A percentile compares a stretch with the other conserved stretches of the same genome.
Evolutionary conservation across 2,329 filamentous ascomycete genomes (phyloP).

Genomic region (Capronia coronata): DNA sequence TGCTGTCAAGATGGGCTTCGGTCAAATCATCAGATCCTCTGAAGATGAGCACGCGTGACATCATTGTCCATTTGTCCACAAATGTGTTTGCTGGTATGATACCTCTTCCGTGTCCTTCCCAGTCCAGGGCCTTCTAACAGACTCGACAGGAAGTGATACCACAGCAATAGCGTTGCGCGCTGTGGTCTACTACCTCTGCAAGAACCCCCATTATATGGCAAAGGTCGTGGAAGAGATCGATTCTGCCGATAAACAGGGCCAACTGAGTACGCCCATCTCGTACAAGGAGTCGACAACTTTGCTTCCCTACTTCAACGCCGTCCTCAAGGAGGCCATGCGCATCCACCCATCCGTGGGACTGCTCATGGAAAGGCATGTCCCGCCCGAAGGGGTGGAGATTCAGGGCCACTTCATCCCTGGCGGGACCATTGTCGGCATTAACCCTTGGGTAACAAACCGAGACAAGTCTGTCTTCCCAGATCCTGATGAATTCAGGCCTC

Average conservation of each 20-base stretch:
- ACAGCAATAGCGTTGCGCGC: constrained; percentile 24
- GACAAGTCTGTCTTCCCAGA: constrained; percentile 20
- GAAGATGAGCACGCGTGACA: constrained; percentile 31
- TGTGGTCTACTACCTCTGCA: constrained; percentile 68
- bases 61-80: constrained; percentile 30
- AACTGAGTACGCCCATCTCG: constrained; percentile 19
- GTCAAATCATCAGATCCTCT: constrained; percentile 30
- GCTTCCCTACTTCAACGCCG: constrained; percentile 19
- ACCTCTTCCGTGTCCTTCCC: background rate
- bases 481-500: constrained; percentile 27
- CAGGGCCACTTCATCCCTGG: constrained; percentile 21
- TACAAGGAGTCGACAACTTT: constrained; percentile 28
- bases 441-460: constrained; percentile 31
- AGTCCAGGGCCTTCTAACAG: background rate
- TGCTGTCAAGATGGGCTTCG: constrained; percentile 32
- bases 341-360: constrained; percentile 28
- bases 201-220: constrained; percentile 43
- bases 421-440: constrained; percentile 24
- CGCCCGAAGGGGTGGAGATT: constrained; percentile 19
- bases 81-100: constrained; percentile 30
- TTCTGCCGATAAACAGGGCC: constrained; percentile 11
- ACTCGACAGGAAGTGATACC: constrained; percentile 21
- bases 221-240: constrained; percentile 23
- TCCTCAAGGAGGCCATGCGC: constrained; percentile 24
- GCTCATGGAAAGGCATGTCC: constrained; percentile 28